Base-by-base conservation (phyloP, 2,329 filamentous ascomycete genomes). In the Colletotrichum chrysophilum region DNA sequence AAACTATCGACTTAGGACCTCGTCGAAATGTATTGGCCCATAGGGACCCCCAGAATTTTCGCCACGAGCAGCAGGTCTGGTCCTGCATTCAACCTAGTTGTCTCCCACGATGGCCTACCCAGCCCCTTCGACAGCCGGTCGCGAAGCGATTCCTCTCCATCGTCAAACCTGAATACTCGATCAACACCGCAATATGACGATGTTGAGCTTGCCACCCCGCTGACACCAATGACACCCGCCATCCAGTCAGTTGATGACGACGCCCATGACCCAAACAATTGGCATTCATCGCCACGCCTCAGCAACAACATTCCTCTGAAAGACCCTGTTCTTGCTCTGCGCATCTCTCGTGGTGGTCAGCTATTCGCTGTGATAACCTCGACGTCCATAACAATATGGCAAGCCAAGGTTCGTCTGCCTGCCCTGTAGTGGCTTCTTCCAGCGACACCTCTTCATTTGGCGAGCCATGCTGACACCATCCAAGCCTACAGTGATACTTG, bases 381-480 rank as follows among this genome's bases (percentile, higher is more conserved):
- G 7, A 94, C 94, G 3, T 94, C 94, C 14, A 92, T 99, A 83
- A 95, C 94, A n/a, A 90, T 99, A 79, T 99, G 97, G 97, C 97
- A 99, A 86, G 96, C 95, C 71, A 96, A 96, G 90, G 95, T 96
- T 89, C 76, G 88, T 80, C 58, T 34, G 62, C 65, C 36, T 58
- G 8, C 58, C 21, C 30, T 69, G 38, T 36, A 28, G 28, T 68
- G 43, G 26, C 61, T 34, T 28, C 52, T 48, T 48, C 38, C 38
- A 48, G 38, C 38, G 18, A 48, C 38, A 48, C 18, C 38, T n/a
- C 38, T 48, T 48, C 38, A 18, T 69, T 71, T 69, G 64, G 52
- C 52, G 55, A 66, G 65, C 72, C 62, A 70, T 71, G 71, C 66
- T 48, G 48, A 34, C 24, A 55, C 30, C 21, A 16, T 18, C 34